Base-by-base conservation (phyloP, 169 alveolate genomes). In the Eimeria maxima region DNA sequence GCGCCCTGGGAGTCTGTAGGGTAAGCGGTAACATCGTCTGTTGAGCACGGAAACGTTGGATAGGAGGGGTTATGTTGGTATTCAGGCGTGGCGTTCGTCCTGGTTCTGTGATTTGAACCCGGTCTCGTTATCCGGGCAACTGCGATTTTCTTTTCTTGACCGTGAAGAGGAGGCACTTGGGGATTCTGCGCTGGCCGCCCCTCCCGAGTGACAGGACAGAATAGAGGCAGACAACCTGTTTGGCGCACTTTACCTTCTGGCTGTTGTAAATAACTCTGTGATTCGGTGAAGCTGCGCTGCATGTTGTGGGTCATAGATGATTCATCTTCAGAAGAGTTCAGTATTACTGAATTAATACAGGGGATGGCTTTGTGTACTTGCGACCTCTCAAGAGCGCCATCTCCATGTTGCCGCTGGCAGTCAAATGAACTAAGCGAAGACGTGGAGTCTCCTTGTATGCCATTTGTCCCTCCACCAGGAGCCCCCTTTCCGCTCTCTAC, bases 311-410 rank as follows among this genome's bases (percentile, higher is more conserved):
- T 57, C 38, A 22, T n/a, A 7, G 74, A 29, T 38, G 76, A 29
- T 6, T 55, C 60, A 44, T 84, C 92, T 55, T 53, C 55, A 29
- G 92, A 84, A 44, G 47, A 55, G 50, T 53, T 84, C 60, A 84
- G 78, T 42, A 4, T 22, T 29, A 84, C 14, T 22, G 91, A 83
- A 38, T 74, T 29, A 18, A 18, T 33, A 50, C 78, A 27, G 33
- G 92, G 22, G 92, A 42, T 57, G 60, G 4, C 42, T 50, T 47
- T 29, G 92, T 44, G 55, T 57, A 38, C 42, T 47, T 45, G 65
- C 67, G 65, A 0, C 4, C 27, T 47, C 42, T 27, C 47, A 78
- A 6, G 69, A 8, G 67, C 88, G 38, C 45, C 44, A 24, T 47
- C 88, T 20, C 20, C 69, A 0, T 78, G 69, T 2, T 78, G 63